phyloP scores from a whole-genome alignment of 176 grass and related monocot species.

The Alloteropsis semialata region DNA sequence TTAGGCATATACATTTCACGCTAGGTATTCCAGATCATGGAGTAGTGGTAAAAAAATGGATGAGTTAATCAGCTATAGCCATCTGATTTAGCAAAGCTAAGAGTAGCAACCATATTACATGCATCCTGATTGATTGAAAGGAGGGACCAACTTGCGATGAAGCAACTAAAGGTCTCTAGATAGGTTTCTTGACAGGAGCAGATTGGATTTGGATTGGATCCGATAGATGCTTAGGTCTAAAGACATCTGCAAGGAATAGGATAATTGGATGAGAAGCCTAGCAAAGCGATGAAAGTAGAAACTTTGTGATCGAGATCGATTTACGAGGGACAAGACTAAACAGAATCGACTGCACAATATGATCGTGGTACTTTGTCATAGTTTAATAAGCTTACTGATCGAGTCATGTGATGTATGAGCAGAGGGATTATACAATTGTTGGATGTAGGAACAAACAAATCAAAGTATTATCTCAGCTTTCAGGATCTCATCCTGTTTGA shows the following conservation, averaged over 20 bases:
- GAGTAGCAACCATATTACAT: not conserved
- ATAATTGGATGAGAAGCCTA: not conserved
- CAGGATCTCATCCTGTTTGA: not conserved
- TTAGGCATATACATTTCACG: not conserved
- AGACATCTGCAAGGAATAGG: not conserved
- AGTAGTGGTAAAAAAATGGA: not conserved
- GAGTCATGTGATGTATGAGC: not conserved
- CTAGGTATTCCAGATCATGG: not conserved
- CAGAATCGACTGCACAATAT: not conserved
- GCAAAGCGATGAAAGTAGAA: not conserved
- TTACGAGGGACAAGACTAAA: not conserved
- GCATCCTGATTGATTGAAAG: not conserved
- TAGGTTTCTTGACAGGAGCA: not conserved
- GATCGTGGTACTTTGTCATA: too few species aligned
- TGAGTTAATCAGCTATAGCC: not conserved
- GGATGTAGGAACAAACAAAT: not conserved
- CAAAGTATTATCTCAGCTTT: not conserved
- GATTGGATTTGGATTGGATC: not conserved
- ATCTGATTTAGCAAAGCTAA: not conserved
- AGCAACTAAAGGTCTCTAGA: not conserved
- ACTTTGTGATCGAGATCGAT: not conserved
- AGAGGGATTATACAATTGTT: not conserved
- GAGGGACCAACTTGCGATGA: not conserved
- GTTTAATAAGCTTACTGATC: not conserved
- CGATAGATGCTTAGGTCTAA: not conserved